phyloP scores from a whole-genome alignment of 345 rosid genomes.

The Theobroma cacao region DNA sequence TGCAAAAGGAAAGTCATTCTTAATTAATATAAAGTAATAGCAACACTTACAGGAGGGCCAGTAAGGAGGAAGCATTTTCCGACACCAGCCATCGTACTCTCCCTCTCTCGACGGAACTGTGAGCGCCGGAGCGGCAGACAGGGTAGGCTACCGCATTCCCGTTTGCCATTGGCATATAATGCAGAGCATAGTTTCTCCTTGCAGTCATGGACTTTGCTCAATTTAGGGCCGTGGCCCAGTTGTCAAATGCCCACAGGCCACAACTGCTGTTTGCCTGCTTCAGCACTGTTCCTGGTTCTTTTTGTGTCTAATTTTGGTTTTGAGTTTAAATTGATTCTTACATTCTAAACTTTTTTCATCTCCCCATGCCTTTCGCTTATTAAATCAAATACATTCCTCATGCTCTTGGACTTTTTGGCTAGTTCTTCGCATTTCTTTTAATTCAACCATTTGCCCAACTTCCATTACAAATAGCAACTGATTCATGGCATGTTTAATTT shows the following conservation, averaged over 20 bases:
- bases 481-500: neutral
- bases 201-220: slow-evolving; percentile 12
- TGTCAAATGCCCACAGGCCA: neutral
- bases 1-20: neutral
- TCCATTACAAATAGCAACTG: neutral
- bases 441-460: too few relatives aligned
- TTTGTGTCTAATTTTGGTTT: too few relatives aligned
- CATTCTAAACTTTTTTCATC: neutral
- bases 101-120: neutral
- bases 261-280: too few relatives aligned
- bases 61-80: slow-evolving; percentile 42
- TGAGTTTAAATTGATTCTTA: too few relatives aligned
- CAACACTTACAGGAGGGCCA: slow-evolving; percentile 39
- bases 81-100: slow-evolving; percentile 26
- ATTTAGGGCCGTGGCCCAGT: slow-evolving; percentile 45
- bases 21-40: neutral
- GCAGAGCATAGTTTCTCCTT: neutral
- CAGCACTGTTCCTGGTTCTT: too few relatives aligned
- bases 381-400: neutral
- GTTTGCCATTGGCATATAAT: neutral
- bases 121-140: neutral
- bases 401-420: neutral
- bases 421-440: too few relatives aligned
- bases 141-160: neutral
- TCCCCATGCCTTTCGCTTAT: neutral